Evolutionary conservation across 352 stramenopile species (phyloP), one percentile per base, ranked within the genome.

Genomic region (Globisporangium paroecandrum): DNA sequence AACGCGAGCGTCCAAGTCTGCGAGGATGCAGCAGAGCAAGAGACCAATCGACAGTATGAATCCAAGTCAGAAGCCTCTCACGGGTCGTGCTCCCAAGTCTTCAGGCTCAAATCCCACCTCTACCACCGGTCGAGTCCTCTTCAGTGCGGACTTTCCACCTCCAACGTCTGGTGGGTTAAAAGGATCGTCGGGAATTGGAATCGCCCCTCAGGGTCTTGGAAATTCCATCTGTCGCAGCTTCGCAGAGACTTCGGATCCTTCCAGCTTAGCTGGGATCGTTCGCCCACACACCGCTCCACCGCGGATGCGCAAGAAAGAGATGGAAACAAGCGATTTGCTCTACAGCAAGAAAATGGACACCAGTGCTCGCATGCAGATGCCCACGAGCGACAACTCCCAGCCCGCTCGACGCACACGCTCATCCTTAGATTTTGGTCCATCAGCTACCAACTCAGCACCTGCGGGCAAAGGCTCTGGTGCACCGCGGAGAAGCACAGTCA

Each of bases 221-320:
- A 47, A 32, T 5, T 64, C 53, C 12, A 51, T 70, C 10, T 60
- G 43, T 41, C 66, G 53, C 22, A 67, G 41, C 41, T 67, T 64
- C 18, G n/a, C 29, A 0, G 68, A 68, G 10, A 24, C 20, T 7
- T 51, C 43, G 18, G 63, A 68, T 25, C 51, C 34, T 49, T 47
- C 63, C 34, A 36, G 46, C 13, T n/a, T 34, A 2, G 36, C 66
- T 54, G 46, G 54, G 2, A 47, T 65, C 10, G 53, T 43, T 9
- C 74, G 74, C n/a, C 80, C 80, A 15, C 76, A 75, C 12, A 87
- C 80, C 25, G 80, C 78, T 15, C 80, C 80, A 1, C 65, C 75
- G 20, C 71, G 74, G 4, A 36, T 65, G 4, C 78, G 75, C 43
- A 89, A 74, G 54, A 70, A 71, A 34, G 78, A 86, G 13, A 69